phyloP scores from a whole-genome alignment of 768 basidiomycete species.

The Xerocomellus amylosporus region DNA sequence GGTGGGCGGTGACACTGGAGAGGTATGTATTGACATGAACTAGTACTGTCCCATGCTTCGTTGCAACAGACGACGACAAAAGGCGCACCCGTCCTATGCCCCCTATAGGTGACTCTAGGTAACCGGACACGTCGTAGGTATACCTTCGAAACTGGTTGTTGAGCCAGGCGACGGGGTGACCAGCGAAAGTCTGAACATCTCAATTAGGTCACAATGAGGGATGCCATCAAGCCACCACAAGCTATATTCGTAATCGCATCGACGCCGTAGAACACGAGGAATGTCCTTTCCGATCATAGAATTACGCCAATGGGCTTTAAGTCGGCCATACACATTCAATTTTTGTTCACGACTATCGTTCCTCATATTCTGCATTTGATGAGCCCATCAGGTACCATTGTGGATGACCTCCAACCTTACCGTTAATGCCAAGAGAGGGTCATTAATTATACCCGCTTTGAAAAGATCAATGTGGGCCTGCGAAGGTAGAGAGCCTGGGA shows the following conservation, averaged over 20 bases:
- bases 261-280: slow-evolving; percentile 55
- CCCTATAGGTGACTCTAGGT: slow-evolving; percentile 33
- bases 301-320: slow-evolving; percentile 40
- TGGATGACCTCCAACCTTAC: slow-evolving; percentile 27
- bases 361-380: slow-evolving; percentile 43
- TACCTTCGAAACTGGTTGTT: slow-evolving; percentile 58
- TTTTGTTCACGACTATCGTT: slow-evolving; percentile 54
- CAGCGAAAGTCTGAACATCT: slow-evolving; percentile 42
- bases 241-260: slow-evolving; percentile 59
- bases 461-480: slow-evolving; percentile 54
- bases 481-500: slow-evolving; percentile 51
- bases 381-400: neutral
- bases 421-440: slow-evolving; percentile 53
- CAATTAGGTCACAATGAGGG: neutral
- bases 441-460: slow-evolving; percentile 51
- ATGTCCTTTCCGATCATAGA: slow-evolving; percentile 29
- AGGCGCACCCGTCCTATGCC: too few species aligned
- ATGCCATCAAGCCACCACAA: slow-evolving; percentile 10
- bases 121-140: slow-evolving; percentile 47
- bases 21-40: too few species aligned
- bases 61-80: too few species aligned
- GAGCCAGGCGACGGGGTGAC: slow-evolving; percentile 54
- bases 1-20: too few species aligned
- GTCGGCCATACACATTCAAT: slow-evolving; percentile 60
- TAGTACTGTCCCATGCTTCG: too few species aligned